A percentile compares a stretch with the other conserved stretches of the same genome.
Conservation (phyloP, 441 rosid species). For the Erysimum cheiri region DNA sequence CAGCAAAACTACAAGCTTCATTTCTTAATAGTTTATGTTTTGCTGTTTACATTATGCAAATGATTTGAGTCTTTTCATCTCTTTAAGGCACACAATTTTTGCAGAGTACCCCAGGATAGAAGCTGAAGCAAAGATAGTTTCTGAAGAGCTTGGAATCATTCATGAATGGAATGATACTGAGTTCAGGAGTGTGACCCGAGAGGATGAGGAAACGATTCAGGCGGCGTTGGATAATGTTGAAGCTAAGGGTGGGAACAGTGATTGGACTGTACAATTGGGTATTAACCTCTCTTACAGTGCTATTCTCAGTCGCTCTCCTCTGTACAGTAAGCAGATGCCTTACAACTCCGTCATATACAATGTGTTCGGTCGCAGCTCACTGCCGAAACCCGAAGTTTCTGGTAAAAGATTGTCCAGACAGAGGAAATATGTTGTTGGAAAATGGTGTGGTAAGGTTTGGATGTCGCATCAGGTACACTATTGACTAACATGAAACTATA, state of each 20-base stretch:
- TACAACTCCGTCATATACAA: slow-evolving; percentile 87
- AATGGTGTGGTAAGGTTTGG: slow-evolving; percentile 99
- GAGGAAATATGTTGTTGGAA: slow-evolving; percentile 90
- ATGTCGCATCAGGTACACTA: slow-evolving; percentile 80
- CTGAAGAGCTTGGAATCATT: slow-evolving; percentile 76
- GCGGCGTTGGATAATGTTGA: slow-evolving; percentile 80
- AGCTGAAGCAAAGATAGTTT: slow-evolving; percentile 77
- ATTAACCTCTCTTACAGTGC: slow-evolving; percentile 90
- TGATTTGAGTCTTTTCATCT: slow-evolving; percentile 12
- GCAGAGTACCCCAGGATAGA: slow-evolving; percentile 94
- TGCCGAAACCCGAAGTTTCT: slow-evolving; percentile 47
- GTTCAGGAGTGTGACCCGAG: slow-evolving; percentile 66
- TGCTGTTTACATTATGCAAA: slow-evolving; percentile 10
- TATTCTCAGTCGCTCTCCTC: slow-evolving; percentile 77
- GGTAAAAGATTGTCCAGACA: slow-evolving; percentile 64
- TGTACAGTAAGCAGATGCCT: slow-evolving; percentile 98
- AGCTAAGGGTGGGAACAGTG: slow-evolving; percentile 78
- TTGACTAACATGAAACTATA: not conserved
- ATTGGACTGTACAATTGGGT: slow-evolving; percentile 95
- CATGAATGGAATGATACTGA: slow-evolving; percentile 62
- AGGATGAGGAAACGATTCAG: slow-evolving; percentile 76
- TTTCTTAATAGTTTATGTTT: not conserved
- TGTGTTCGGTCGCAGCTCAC: slow-evolving; percentile 83
- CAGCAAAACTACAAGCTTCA: slow-evolving; percentile 16
- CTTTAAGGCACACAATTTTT: slow-evolving; percentile 7